Base-by-base conservation (phyloP, 129 eudicot genomes). In the Escallonia herrerae region DNA sequence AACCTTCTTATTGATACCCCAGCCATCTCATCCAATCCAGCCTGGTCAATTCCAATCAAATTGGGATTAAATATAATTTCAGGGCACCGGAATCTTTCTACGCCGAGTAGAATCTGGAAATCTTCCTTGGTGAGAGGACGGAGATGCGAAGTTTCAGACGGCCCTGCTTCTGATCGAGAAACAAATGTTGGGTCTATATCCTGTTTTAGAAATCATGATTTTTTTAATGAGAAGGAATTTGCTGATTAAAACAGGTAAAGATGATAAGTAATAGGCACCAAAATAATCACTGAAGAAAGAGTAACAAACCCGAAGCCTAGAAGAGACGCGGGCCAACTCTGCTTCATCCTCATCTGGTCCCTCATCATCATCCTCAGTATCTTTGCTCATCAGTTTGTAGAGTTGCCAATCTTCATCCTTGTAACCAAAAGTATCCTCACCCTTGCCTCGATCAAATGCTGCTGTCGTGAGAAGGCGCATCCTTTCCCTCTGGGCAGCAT, bases 351-450 rank as follows among this genome's bases (percentile, higher is more conserved):
- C 88, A 82, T 94, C 87, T 55, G 86, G 88, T 62, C 80, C 85
- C 51, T 94, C 95, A 7, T 94, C 98, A 5, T 89, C 99, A 41
- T 94, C 99, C 40, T 94, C 99, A 54, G 89, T 89, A 75, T 94
- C 99, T 85, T 73, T 84, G 68, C 97, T 86, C 99, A 94, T 94
- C 48, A 84, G 77, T 80, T 94, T 94, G 77, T 94, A 94, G 43
- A 94, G 88, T 49, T 89, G 93, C 99, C 99, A 94, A 78, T 94
- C 99, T 80, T 94, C 99, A 68, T 94, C 99, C 74, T 75, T 89
- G 15, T 75, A 66, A 54, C 99, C 99, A 76, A 94, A 94, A 58
- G 95, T 89, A 67, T 94, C 99, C 83, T 94, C 99, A 3, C 99
- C 99, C 65, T 94, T 94, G 15, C 99, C 99, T 51, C 97, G 74